These are phyloP conservation scores for Prunus mongolica DNA, from an alignment of 306 rosid species.

Conservation along the genomic window DNA sequence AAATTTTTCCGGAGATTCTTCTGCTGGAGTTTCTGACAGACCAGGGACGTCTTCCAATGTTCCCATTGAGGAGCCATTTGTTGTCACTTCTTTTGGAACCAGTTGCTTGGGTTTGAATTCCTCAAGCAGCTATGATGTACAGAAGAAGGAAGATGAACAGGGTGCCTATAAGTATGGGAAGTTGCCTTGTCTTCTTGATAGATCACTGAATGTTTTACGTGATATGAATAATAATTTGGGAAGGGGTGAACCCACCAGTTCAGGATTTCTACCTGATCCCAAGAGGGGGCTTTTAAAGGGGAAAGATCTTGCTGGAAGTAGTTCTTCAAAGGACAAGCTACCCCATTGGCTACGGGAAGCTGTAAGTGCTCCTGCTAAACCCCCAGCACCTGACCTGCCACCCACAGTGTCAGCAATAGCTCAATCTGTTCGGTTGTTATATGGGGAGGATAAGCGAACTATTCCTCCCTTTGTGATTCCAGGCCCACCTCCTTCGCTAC, in stretches of 20 bases:
- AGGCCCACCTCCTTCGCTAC: slow-evolving; percentile 77
- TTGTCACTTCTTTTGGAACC: slow-evolving; percentile 70
- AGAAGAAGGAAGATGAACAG: slow-evolving; percentile 57
- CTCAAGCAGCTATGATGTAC: slow-evolving; percentile 43
- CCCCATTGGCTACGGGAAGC: slow-evolving; percentile 99
- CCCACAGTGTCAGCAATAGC: slow-evolving; percentile 92
- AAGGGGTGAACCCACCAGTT: slow-evolving; percentile 51
- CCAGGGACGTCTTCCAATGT: slow-evolving; percentile 70
- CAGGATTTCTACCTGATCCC: slow-evolving; percentile 46
- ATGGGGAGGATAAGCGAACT: slow-evolving; percentile 71
- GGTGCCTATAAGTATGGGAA: slow-evolving; percentile 47
- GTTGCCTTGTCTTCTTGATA: slow-evolving; percentile 68
- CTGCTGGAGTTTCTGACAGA: slow-evolving; percentile 68
- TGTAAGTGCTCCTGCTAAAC: slow-evolving; percentile 68
- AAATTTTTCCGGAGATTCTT: slow-evolving; percentile 56
- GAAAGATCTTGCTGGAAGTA: slow-evolving; percentile 59
- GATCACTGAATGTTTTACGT: slow-evolving; percentile 41
- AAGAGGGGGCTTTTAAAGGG: slow-evolving; percentile 43
- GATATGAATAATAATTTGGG: slow-evolving; percentile 43
- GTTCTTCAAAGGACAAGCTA: slow-evolving; percentile 73
- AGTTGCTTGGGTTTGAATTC: slow-evolving; percentile 55
- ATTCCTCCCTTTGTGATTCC: slow-evolving; percentile 97
- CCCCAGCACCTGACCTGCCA: slow-evolving; percentile 74
- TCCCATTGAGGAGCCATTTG: slow-evolving; percentile 59
- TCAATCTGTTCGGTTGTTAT: slow-evolving; percentile 80